Evolutionary conservation across 2,329 filamentous ascomycete genomes (phyloP), one percentile per base, ranked within the genome.

Genomic region (Neofusicoccum ribis): DNA sequence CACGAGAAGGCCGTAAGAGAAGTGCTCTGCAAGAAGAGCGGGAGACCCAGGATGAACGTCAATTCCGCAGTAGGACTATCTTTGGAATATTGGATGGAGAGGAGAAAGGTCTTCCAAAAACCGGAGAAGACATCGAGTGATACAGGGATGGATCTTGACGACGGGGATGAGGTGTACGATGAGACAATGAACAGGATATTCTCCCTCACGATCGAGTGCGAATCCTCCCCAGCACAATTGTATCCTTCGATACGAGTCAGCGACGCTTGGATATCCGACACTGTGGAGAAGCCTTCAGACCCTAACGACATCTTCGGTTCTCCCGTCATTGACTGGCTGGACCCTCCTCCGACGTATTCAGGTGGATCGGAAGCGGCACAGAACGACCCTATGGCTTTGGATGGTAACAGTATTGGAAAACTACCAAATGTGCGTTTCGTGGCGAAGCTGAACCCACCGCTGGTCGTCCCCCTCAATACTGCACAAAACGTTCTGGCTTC

Each of bases 81-180:
- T 56, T 71, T 95, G 44, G 89, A 92, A 68, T 96, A 94, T 74
- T 95, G 91, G 91, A 89, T 87, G 75, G 84, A 89, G 70, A 80
- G 82, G 64, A 82, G 85, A 52, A 12, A 44, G 17, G 75, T 86
- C 15, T 77, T 73, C 36, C 65, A 68, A 4, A 69, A 65, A 37
- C 65, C 64, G n/a, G 43, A 66, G 7, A 65, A 69, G 51, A 47
- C 63, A 15, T 36, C 56, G 73, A 74, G 77, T n/a, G 64, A 62
- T 9, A 47, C 56, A 9, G 17, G 37, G 7, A 77, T 78, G 73
- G 74, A 78, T 8, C 31, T 78, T 17, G 75, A 78, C 56, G 73
- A 74, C 63, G 66, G 79, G 36, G 76, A 78, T 37, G 75, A 79
- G 31, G 75, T 80, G 6, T 73, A 72, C 27, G 81, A 84, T 66